Evolutionary conservation across 2,329 filamentous ascomycete species (phyloP).

Genomic region (Rhinocladiella mackenziei): DNA sequence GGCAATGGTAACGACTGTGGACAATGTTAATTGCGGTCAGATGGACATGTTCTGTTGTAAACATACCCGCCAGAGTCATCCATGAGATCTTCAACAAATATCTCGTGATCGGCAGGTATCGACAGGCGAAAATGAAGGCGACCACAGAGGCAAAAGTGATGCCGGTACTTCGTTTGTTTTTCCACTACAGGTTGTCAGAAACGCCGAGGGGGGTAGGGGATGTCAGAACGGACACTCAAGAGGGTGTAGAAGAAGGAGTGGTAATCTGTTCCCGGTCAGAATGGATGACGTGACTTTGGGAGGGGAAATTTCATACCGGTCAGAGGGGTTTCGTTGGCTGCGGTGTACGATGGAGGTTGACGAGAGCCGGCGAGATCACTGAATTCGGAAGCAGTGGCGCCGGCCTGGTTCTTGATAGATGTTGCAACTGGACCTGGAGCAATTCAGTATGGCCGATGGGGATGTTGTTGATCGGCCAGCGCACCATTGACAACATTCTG

Average conservation of each 20-base stretch:
- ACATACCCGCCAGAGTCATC: conserved; percentile 55
- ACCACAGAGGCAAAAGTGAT: conserved; percentile 56
- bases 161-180: conserved; percentile 61
- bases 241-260: conserved; percentile 65
- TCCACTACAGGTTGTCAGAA: conserved; percentile 48
- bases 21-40: conserved; percentile 8
- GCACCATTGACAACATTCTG: conserved; percentile 39
- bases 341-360: conserved; percentile 50
- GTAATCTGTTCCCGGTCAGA: conserved; percentile 48
- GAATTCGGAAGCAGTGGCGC: conserved; percentile 56
- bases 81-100: conserved; percentile 60
- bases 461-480: not conserved
- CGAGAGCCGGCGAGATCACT: conserved; percentile 54
- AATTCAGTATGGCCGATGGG: conserved; percentile 3
- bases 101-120: conserved; percentile 60
- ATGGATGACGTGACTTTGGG: not conserved
- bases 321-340: conserved; percentile 58
- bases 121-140: conserved; percentile 58
- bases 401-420: conserved; percentile 53
- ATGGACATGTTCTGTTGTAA: not conserved
- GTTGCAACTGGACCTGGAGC: conserved; percentile 53
- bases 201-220: not conserved
- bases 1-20: conserved; percentile 48
- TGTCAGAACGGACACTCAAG: conserved; percentile 49
- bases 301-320: conserved; percentile 47